Evolutionary conservation across 345 rosid species (phyloP), one percentile per base, ranked within the genome.

Genomic region (Abelmoschus esculentus): DNA sequence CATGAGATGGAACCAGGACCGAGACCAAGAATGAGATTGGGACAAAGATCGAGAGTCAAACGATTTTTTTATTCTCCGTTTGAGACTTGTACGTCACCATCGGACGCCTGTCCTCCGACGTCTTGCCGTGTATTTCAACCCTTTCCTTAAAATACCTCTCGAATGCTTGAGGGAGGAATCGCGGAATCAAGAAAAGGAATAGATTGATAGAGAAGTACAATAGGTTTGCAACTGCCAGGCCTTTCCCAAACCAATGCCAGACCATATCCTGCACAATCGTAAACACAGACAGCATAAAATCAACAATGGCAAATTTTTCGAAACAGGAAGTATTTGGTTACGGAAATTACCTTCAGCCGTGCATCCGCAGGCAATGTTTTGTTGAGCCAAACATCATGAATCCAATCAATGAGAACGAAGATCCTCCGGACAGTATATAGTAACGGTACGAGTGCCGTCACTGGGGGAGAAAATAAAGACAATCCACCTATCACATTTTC

Each of bases 81-180:
- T 19, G 36, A n/a, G 61, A 5, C 19, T 54, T 69, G 34, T 50
- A n/a, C 54, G 18, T 7, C 18, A 7, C 19, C 17, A n/a, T 0
- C 22, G 52, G 18, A 18, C 5, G 63, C 13, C 56, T 69, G n/a
- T 69, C 72, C 62, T 69, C 54, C 7, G 52, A 15, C 53, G 14
- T 69, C 52, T 69, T 69, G 4, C 28, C 8, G 19, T 69, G 64
- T 6, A 69, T 68, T 78, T 95, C 96, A 49, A 85, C 85, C 34
- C 75, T 83, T 12, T 87, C 90, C 47, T 67, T 63, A 65, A 90
- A 86, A 73, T 90, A 88, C 47, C 65, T 86, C 77, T 91, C 87
- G 11, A 95, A 91, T 11, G 97, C 91, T 6, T 84, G 83, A 32
- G 98, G 98, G 7, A 93, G 85, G 74, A 89, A 88, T 34, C 75